A percentile compares a stretch with the other conserved stretches of the same genome.
These are phyloP conservation scores for Chalciporus sphaerocephalus DNA, from an alignment of 768 basidiomycete species.

Conservation along the genomic window DNA sequence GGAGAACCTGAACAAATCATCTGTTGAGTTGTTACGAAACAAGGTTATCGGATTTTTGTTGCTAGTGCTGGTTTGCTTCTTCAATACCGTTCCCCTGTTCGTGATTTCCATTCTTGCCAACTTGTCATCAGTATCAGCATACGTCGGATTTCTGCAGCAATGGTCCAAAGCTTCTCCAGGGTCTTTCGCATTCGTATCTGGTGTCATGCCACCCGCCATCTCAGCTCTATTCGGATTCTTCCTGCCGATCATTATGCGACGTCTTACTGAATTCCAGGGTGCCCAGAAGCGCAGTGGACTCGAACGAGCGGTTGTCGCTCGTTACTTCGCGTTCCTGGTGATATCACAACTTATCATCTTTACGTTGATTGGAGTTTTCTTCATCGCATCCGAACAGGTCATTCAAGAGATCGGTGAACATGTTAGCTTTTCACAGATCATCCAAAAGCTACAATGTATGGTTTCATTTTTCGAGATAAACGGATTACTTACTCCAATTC, in stretches of 20 bases:
- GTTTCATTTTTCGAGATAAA: not conserved
- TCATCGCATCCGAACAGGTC: conserved; percentile 46
- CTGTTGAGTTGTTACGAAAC: conserved; percentile 62
- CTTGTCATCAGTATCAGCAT: conserved; percentile 64
- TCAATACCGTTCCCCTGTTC: conserved; percentile 91
- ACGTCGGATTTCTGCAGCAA: conserved; percentile 66
- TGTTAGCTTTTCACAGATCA: conserved; percentile 41
- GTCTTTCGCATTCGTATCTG: conserved; percentile 82
- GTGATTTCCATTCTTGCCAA: conserved; percentile 91
- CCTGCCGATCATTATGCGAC: conserved; percentile 88
- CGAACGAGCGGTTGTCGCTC: conserved; percentile 87
- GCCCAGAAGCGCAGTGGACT: conserved; percentile 43
- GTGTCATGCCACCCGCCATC: conserved; percentile 88
- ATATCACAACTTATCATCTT: conserved; percentile 93
- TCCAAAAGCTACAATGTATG: conserved; percentile 43
- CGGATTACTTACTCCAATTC: not conserved
- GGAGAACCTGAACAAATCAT: conserved; percentile 79
- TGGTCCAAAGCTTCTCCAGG: conserved; percentile 64
- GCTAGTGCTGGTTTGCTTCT: conserved; percentile 77
- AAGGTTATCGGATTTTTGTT: conserved; percentile 72
- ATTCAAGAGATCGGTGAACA: conserved; percentile 47
- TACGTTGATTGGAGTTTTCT: conserved; percentile 85
- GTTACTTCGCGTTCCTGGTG: conserved; percentile 92
- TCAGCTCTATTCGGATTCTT: conserved; percentile 87
- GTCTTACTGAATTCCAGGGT: conserved; percentile 69